These are phyloP conservation scores for Meyerozyma smithsonii DNA, from an alignment of 1,139 yeast species.

Conservation along the genomic window DNA sequence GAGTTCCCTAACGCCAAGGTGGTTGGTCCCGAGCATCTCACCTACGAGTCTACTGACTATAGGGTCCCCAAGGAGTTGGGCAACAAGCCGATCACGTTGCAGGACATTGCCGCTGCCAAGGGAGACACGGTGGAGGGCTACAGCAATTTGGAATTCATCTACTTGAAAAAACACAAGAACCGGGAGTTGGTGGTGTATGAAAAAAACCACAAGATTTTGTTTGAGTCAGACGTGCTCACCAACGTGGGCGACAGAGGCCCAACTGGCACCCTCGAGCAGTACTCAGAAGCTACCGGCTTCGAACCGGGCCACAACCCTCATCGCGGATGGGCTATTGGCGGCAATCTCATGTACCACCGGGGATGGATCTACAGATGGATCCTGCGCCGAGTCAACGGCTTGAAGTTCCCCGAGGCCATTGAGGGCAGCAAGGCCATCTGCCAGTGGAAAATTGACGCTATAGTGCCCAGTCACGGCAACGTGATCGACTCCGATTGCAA, in stretches of 20 bases:
- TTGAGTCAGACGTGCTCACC: slow-evolving; percentile 55
- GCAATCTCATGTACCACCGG: slow-evolving; percentile 35
- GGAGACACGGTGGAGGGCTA: slow-evolving; percentile 10
- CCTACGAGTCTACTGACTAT: slow-evolving; percentile 16
- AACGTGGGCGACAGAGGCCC: slow-evolving; percentile 26
- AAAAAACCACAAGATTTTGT: slow-evolving; percentile 38
- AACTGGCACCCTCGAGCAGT: slow-evolving; percentile 23
- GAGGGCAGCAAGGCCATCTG: slow-evolving; percentile 31
- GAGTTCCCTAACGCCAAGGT: slow-evolving; percentile 8
- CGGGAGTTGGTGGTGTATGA: slow-evolving; percentile 53
- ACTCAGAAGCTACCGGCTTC: slow-evolving; percentile 42
- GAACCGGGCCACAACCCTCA: slow-evolving; percentile 29
- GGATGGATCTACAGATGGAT: slow-evolving; percentile 29
- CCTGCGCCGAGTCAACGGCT: slow-evolving; percentile 21
- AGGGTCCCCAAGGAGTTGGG: slow-evolving; percentile 16
- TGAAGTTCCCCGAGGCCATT: slow-evolving; percentile 7
- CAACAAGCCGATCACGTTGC: slow-evolving; percentile 14
- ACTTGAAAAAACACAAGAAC: slow-evolving; percentile 49
- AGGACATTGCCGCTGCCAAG: slow-evolving; percentile 1
- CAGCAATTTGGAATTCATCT: slow-evolving; percentile 51
- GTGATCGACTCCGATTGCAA: slow-evolving; percentile 34
- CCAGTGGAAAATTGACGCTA: slow-evolving; percentile 43
- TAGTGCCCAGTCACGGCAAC: slow-evolving; percentile 59
- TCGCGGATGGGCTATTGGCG: slow-evolving; percentile 33
- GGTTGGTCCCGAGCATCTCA: slow-evolving; percentile 3